phyloP scores from a whole-genome alignment of 2,329 filamentous ascomycete genomes.

The Beauveria asiatica region DNA sequence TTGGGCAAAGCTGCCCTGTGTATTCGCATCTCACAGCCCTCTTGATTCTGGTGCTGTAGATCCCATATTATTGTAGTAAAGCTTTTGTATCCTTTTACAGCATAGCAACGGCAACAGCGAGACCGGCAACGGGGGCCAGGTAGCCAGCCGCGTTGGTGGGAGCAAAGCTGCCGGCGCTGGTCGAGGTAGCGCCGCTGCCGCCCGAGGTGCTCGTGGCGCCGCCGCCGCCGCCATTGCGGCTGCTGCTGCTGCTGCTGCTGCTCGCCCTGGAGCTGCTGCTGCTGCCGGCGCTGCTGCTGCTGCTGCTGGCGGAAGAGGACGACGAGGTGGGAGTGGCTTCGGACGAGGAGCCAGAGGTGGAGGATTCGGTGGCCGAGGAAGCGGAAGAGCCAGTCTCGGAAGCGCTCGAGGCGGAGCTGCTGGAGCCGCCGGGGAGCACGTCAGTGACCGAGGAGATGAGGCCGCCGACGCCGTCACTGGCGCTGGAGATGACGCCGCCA shows the following conservation, averaged over 20 bases:
- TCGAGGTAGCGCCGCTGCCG: neutral
- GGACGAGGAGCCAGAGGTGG: neutral
- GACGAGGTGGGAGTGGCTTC: neutral
- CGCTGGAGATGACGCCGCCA: neutral
- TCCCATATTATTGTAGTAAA: neutral
- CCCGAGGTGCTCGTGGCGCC: neutral
- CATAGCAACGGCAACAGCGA: conserved; percentile 11
- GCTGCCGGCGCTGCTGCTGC: neutral
- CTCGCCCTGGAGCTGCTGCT: neutral
- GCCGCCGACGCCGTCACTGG: conserved; percentile 6
- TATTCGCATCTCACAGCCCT: neutral
- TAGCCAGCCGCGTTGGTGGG: conserved; percentile 7
- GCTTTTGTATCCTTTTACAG: neutral
- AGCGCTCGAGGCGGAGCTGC: neutral
- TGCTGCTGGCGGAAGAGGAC: neutral
- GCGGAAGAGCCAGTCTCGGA: too few species aligned
- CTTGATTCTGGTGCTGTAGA: neutral
- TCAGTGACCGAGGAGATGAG: neutral
- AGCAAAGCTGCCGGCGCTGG: neutral
- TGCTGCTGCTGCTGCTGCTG: neutral
- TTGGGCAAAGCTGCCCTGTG: neutral
- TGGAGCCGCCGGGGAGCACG: neutral
- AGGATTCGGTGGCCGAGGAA: neutral
- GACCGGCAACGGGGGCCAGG: conserved; percentile 8
- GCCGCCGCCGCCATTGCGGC: neutral